Evolutionary conservation across 805 yeast species (phyloP).

Genomic region (Candida adriatica): DNA sequence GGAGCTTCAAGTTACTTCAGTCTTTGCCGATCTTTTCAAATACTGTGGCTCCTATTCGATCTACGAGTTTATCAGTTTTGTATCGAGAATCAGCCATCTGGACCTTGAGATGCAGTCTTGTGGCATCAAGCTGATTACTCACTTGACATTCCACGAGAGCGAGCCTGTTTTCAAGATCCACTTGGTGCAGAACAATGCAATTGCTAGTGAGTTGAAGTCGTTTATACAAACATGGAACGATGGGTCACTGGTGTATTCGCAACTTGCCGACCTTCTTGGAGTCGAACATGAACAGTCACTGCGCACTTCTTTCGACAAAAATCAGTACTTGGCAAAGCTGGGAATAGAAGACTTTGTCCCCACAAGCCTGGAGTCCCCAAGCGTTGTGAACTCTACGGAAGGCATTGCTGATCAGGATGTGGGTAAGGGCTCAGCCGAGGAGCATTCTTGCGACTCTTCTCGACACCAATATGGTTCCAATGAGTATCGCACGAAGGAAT

Average conservation of each 20-base stretch:
- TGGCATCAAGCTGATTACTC: slow-evolving; percentile 25
- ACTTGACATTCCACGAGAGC: slow-evolving; percentile 21
- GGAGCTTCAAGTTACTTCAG: slow-evolving; percentile 19
- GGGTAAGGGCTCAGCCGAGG: too few relatives aligned
- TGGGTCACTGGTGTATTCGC: slow-evolving; percentile 21
- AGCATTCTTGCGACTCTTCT: too few relatives aligned
- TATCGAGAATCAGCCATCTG: slow-evolving; percentile 25
- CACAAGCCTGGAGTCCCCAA: too few relatives aligned
- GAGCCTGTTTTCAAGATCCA: slow-evolving; percentile 8
- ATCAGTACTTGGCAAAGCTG: too few relatives aligned
- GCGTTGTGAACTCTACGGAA: too few relatives aligned
- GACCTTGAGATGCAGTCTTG: slow-evolving; percentile 29
- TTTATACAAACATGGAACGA: slow-evolving; percentile 30
- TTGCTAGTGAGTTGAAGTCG: slow-evolving; percentile 17
- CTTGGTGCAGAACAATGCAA: slow-evolving; percentile 19
- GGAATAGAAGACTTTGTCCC: too few relatives aligned
- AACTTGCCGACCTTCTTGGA: slow-evolving; percentile 6
- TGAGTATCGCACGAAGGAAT: too few relatives aligned
- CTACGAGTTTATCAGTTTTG: slow-evolving; percentile 29
- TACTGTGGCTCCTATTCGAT: slow-evolving; percentile 31
- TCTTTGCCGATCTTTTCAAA: slow-evolving; percentile 29
- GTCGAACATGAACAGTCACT: neutral
- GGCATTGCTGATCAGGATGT: too few relatives aligned
- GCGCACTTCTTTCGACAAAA: too few relatives aligned
- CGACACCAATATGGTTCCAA: too few relatives aligned